A percentile compares a stretch with the other conserved stretches of the same genome.
Conservation (phyloP, 371 early-diverging fungal species). For the Zopfochytrium polystomum region DNA sequence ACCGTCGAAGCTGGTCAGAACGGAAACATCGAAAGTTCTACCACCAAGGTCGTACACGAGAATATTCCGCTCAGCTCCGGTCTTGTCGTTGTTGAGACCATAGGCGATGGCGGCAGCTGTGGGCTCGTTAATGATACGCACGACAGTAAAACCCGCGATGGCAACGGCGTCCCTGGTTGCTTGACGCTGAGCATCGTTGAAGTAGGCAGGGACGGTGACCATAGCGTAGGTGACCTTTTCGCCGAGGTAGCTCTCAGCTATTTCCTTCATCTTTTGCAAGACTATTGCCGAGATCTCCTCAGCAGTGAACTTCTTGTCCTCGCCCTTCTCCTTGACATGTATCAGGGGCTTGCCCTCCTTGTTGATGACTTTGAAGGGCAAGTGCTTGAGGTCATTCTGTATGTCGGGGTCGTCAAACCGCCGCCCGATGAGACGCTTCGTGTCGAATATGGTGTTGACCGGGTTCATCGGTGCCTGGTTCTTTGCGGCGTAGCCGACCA, state of each 20-base stretch:
- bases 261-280: too few species aligned
- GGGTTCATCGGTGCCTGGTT: too few species aligned
- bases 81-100: too few species aligned
- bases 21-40: constrained; percentile 87
- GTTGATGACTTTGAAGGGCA: constrained; percentile 38
- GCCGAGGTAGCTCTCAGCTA: too few species aligned
- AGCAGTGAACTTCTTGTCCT: too few species aligned
- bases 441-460: too few species aligned
- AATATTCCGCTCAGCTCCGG: constrained; percentile 59
- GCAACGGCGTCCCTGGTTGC: constrained; percentile 97
- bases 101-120: too few species aligned
- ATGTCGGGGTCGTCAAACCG: too few species aligned
- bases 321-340: too few species aligned
- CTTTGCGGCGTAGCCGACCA: constrained; percentile 89
- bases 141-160: constrained; percentile 95
- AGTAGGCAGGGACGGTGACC: constrained; percentile 97
- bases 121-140: too few species aligned
- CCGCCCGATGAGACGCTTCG: too few species aligned
- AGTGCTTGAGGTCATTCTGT: constrained; percentile 75
- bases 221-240: constrained; percentile 60
- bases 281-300: constrained; percentile 94
- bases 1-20: constrained; percentile 79
- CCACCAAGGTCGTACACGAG: constrained; percentile 93
- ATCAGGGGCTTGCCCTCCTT: too few species aligned
- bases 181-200: constrained; percentile 97